phyloP scores from a whole-genome alignment of 2,329 filamentous ascomycete species.

The Penicillium sumatraense region DNA sequence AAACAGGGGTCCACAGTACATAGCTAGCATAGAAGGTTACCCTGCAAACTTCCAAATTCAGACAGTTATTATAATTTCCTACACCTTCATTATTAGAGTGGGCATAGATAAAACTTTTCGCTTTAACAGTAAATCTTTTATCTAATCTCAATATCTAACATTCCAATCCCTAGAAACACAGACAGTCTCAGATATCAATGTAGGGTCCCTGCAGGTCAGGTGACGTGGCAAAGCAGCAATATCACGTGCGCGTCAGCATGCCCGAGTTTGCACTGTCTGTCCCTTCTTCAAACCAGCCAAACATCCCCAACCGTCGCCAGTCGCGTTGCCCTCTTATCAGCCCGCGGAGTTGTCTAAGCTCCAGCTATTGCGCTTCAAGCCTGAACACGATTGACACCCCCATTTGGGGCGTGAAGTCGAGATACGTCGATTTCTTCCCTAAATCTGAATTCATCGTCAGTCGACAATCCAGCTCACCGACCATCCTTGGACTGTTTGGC shows the following conservation, averaged over 20 bases:
- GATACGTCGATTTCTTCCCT: neutral
- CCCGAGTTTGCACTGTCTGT: slow-evolving; percentile 49
- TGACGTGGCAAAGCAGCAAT: too few relatives aligned
- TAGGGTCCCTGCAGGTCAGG: too few relatives aligned
- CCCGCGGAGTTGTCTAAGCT: slow-evolving; percentile 14
- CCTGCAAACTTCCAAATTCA: too few relatives aligned
- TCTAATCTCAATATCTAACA: too few relatives aligned
- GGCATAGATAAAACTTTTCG: too few relatives aligned
- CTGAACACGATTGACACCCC: slow-evolving; percentile 14
- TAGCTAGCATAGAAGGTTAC: too few relatives aligned
- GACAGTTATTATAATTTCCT: too few relatives aligned
- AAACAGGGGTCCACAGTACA: neutral
- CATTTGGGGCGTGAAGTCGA: slow-evolving; percentile 12
- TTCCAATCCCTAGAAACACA: too few relatives aligned
- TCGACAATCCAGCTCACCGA: neutral
- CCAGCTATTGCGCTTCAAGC: slow-evolving; percentile 1
- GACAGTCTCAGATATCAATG: too few relatives aligned
- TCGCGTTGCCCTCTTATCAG: slow-evolving; percentile 31
- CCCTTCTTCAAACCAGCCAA: slow-evolving; percentile 45
- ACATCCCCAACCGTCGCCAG: slow-evolving; percentile 34
- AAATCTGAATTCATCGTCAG: neutral
- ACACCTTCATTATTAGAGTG: too few relatives aligned
- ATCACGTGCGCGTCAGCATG: slow-evolving; percentile 14
- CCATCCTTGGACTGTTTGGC: neutral
- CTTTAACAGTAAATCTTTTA: too few relatives aligned